Evolutionary conservation across 352 stramenopile genomes (phyloP).

Genomic region (Nothophytophthora sp.): DNA sequence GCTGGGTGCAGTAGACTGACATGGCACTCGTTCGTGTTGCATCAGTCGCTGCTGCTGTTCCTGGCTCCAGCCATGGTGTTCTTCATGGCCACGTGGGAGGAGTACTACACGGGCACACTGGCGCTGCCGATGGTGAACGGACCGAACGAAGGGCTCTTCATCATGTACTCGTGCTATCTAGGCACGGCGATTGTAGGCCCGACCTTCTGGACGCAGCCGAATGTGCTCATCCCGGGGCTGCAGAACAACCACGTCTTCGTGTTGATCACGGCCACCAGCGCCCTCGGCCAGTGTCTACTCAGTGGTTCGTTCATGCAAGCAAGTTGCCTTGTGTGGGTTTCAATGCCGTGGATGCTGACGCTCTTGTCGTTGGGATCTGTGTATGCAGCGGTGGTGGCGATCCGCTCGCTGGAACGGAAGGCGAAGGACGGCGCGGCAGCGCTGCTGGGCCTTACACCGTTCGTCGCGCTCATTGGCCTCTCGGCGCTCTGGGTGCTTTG

Average conservation of each 20-base stretch:
- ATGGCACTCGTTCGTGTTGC: too few relatives aligned
- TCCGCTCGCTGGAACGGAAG: conserved; percentile 61
- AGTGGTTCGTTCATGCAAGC: conserved; percentile 47
- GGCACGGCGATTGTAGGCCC: conserved; percentile 64
- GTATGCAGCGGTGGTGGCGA: conserved; percentile 60
- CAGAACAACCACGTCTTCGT: conserved; percentile 85
- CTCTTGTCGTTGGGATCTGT: too few relatives aligned
- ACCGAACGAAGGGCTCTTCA: conserved; percentile 94
- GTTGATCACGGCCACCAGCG: conserved; percentile 63
- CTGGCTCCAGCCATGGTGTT: conserved; percentile 90
- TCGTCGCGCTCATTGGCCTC: conserved; percentile 61
- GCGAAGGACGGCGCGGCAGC: conserved; percentile 62
- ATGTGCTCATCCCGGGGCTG: conserved; percentile 56
- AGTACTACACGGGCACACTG: conserved; percentile 97
- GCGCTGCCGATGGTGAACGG: conserved; percentile 96
- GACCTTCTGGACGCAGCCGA: conserved; percentile 66
- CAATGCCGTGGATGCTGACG: background rate
- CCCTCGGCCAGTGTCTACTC: conserved; percentile 70
- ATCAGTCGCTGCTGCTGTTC: conserved; percentile 74
- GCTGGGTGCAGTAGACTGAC: conserved; percentile 1
- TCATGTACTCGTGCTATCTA: conserved; percentile 87
- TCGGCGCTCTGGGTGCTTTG: conserved; percentile 78
- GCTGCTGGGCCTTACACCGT: conserved; percentile 65
- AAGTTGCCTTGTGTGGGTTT: background rate
- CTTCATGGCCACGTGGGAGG: conserved; percentile 97